These are phyloP conservation scores for Balakata baccata DNA, from an alignment of 345 rosid genomes.

Conservation along the genomic window DNA sequence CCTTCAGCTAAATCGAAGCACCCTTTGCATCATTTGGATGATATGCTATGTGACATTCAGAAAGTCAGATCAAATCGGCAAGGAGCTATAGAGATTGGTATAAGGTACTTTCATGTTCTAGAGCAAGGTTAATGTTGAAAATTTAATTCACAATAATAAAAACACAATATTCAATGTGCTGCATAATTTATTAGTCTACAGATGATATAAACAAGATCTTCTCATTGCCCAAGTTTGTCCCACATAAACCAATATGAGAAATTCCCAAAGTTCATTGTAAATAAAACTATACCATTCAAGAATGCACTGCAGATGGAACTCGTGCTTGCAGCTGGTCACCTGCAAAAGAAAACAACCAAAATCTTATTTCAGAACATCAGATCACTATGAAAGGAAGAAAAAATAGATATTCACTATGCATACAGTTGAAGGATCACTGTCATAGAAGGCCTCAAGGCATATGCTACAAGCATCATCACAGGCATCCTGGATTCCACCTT, in stretches of 20 bases:
- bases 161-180: no score
- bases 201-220: background rate
- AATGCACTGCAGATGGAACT: constrained; percentile 94
- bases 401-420: background rate
- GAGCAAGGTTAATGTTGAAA: background rate
- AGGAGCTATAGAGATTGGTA: background rate
- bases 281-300: constrained; percentile 72
- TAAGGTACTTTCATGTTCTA: background rate
- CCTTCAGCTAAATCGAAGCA: background rate
- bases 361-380: no score
- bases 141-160: no score
- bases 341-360: no score
- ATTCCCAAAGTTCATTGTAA: background rate
- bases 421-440: constrained; percentile 88
- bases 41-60: background rate
- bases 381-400: no score
- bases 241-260: background rate
- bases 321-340: constrained; percentile 95
- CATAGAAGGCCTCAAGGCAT: constrained; percentile 80
- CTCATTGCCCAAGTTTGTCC: background rate
- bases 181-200: no score
- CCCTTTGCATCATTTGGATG: background rate
- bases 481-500: constrained; percentile 94
- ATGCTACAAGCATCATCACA: constrained; percentile 99
- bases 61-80: background rate